Conservation (phyloP, 139 green algal genomes). For the Chlamydomonas urium region DNA sequence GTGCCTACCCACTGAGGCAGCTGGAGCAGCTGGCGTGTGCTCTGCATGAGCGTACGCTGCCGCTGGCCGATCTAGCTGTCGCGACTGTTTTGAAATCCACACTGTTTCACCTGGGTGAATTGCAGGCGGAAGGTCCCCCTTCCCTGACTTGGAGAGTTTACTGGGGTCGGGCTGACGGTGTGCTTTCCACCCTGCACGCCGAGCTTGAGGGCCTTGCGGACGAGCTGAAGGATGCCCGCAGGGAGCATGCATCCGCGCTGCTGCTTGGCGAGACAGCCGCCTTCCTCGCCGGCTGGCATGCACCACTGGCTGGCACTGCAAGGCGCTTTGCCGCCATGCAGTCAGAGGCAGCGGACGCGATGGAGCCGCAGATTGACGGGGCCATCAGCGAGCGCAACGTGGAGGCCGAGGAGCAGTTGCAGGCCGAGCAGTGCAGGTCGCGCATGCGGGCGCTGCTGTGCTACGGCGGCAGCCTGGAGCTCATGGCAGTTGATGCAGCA, state of each 20-base stretch:
- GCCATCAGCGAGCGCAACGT: not conserved
- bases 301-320: not conserved
- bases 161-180: slow-evolving; percentile 2
- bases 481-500: not conserved
- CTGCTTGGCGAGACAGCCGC: slow-evolving; percentile 40
- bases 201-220: slow-evolving; percentile 23
- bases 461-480: not conserved
- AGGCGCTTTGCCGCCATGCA: slow-evolving; percentile 42
- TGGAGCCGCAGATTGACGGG: slow-evolving; percentile 15
- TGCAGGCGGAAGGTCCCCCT: not conserved
- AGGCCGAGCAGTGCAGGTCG: slow-evolving; percentile 21
- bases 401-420: not conserved
- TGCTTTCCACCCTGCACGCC: slow-evolving; percentile 12
- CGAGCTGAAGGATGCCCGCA: slow-evolving; percentile 28
- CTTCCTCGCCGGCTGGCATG: slow-evolving; percentile 36
- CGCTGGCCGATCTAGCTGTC: not conserved
- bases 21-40: not conserved
- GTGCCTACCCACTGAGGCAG: slow-evolving; percentile 12
- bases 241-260: slow-evolving; percentile 34
- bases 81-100: not conserved
- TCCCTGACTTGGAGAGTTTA: not conserved
- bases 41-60: not conserved
- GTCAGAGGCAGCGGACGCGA: slow-evolving; percentile 19
- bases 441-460: slow-evolving; percentile 16
- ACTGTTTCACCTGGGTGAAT: slow-evolving; percentile 12